These are phyloP conservation scores for Solanum megistacrolobum DNA, from an alignment of 257 asterid genomes.

Conservation along the genomic window DNA sequence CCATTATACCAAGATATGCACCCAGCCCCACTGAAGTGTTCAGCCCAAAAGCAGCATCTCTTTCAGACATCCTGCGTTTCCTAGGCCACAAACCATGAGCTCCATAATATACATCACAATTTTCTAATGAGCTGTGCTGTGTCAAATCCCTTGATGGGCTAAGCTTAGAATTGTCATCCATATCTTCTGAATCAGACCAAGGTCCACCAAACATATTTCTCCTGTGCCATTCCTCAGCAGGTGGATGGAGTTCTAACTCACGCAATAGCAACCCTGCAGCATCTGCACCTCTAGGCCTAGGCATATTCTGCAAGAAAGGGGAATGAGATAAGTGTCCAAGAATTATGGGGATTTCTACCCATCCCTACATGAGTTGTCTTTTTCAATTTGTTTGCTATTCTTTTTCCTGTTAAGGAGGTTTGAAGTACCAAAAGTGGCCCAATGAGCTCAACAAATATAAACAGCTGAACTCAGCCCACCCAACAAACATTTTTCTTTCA, in stretches of 20 bases:
- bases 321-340: neutral
- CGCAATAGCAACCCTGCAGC: slow-evolving; percentile 98
- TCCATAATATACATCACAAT: slow-evolving; percentile 42
- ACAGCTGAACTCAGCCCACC: neutral
- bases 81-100: slow-evolving; percentile 93
- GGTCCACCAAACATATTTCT: slow-evolving; percentile 97
- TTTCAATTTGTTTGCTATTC: neutral
- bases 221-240: slow-evolving; percentile 99
- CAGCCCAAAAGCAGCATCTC: slow-evolving; percentile 98
- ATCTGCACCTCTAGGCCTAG: slow-evolving; percentile 99
- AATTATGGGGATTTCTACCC: neutral
- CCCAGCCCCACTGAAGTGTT: slow-evolving; percentile 95
- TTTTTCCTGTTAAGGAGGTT: neutral
- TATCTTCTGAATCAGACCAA: slow-evolving; percentile 75
- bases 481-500: neutral
- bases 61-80: slow-evolving; percentile 94
- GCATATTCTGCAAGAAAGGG: slow-evolving; percentile 67
- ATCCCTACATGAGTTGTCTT: neutral
- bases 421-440: neutral
- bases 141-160: slow-evolving; percentile 43
- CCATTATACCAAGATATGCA: slow-evolving; percentile 98
- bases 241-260: slow-evolving; percentile 98
- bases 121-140: slow-evolving; percentile 43
- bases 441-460: neutral
- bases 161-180: slow-evolving; percentile 32